Evolutionary conservation across 2,329 filamentous ascomycete species (phyloP).

Genomic region (Penicillium thymicola): DNA sequence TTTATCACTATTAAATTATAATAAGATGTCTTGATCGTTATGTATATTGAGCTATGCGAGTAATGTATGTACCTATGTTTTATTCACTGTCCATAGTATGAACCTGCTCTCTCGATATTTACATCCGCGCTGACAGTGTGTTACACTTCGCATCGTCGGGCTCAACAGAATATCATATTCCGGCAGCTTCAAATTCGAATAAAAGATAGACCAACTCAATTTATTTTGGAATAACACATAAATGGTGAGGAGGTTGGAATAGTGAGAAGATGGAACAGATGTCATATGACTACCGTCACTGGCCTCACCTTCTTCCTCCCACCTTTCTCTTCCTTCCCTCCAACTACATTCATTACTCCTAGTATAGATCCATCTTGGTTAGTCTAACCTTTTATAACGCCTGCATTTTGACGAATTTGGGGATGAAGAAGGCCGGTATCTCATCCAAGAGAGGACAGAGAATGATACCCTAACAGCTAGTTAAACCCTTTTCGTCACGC

Average conservation of each 20-base stretch:
- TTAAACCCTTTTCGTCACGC: no score
- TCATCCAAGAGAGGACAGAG: background rate
- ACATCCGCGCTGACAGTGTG: background rate
- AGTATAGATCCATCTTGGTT: background rate
- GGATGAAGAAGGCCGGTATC: background rate
- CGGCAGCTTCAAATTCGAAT: background rate
- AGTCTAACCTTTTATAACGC: background rate
- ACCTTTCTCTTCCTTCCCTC: background rate
- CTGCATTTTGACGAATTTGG: background rate
- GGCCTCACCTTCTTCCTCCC: background rate
- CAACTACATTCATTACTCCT: background rate
- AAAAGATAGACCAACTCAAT: background rate
- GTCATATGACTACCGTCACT: background rate
- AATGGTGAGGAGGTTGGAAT: background rate
- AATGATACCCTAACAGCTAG: background rate
- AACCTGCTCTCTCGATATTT: background rate
- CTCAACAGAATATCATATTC: background rate
- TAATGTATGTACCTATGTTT: background rate
- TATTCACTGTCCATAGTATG: background rate
- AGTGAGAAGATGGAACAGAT: background rate
- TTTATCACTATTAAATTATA: no score
- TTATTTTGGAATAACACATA: background rate
- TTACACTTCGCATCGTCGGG: background rate
- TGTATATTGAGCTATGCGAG: background rate
- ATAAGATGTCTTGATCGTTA: background rate